Evolutionary conservation across 2,329 filamentous ascomycete genomes (phyloP).

Genomic region (Alternaria panax): DNA sequence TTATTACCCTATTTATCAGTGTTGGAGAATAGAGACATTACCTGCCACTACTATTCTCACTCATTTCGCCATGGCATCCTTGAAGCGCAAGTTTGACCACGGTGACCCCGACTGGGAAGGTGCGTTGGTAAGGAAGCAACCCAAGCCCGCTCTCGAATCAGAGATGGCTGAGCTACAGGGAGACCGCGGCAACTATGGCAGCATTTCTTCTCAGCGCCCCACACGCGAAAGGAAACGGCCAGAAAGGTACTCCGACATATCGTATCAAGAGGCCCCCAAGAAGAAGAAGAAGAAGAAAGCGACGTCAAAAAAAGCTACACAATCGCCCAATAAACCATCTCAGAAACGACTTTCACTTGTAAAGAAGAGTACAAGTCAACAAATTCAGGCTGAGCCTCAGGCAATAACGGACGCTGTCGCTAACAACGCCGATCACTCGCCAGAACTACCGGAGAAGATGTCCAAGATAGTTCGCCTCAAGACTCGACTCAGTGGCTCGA

Average conservation of each 20-base stretch:
- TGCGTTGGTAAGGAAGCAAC: not conserved
- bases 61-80: not conserved
- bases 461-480: not conserved
- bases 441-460: not conserved
- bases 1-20: not conserved
- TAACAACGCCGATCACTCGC: not conserved
- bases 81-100: not conserved
- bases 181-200: constrained; percentile 7
- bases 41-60: not conserved
- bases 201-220: constrained; percentile 11
- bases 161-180: not conserved
- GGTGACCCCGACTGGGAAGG: not conserved
- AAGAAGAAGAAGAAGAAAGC: not conserved
- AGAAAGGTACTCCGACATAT: not conserved
- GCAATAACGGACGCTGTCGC: not conserved
- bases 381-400: not conserved
- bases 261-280: not conserved
- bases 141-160: not conserved
- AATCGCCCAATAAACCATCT: not conserved
- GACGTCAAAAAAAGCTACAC: not conserved
- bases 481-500: not conserved
- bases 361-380: not conserved
- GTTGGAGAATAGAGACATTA: not conserved
- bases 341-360: too few relatives aligned
- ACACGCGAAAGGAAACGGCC: not conserved